These are phyloP conservation scores for Rhizopus sp. DNA, from an alignment of 371 early-diverging fungal species.

Conservation along the genomic window DNA sequence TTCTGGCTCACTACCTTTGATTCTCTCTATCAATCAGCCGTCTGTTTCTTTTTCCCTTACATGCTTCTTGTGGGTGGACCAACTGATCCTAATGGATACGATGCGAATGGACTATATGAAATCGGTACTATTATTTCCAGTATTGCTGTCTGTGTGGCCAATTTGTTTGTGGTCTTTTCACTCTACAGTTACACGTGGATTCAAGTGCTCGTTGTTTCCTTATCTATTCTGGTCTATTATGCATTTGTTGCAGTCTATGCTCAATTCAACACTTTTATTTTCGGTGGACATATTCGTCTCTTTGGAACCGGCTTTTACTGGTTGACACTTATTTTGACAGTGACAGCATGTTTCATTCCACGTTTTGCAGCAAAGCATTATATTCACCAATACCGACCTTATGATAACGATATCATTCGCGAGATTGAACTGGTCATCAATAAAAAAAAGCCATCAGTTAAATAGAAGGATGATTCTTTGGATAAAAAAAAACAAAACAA, in stretches of 20 bases:
- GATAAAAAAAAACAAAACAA: not conserved
- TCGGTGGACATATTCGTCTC: conserved; percentile 48
- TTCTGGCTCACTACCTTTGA: conserved; percentile 87
- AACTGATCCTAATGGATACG: conserved; percentile 55
- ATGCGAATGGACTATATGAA: conserved; percentile 66
- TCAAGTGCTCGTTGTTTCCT: conserved; percentile 55
- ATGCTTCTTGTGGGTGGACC: conserved; percentile 53
- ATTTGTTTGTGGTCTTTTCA: conserved; percentile 79
- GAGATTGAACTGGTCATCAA: conserved; percentile 50
- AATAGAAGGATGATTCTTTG: too few species aligned
- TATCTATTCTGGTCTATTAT: conserved; percentile 55
- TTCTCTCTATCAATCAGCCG: conserved; percentile 86
- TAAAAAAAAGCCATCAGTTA: not conserved
- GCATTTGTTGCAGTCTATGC: conserved; percentile 54
- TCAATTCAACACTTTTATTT: conserved; percentile 42
- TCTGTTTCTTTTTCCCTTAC: conserved; percentile 79
- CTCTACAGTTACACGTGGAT: conserved; percentile 82
- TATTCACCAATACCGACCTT: conserved; percentile 53
- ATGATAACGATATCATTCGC: conserved; percentile 67
- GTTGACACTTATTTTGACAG: conserved; percentile 48
- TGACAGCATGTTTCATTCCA: conserved; percentile 54
- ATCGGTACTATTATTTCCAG: conserved; percentile 83
- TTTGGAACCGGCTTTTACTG: conserved; percentile 57
- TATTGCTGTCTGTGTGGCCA: conserved; percentile 75
- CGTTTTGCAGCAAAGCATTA: conserved; percentile 49